Evolutionary conservation across 108 stramenopile species (phyloP).

Genomic region (Fragilaria radians): DNA sequence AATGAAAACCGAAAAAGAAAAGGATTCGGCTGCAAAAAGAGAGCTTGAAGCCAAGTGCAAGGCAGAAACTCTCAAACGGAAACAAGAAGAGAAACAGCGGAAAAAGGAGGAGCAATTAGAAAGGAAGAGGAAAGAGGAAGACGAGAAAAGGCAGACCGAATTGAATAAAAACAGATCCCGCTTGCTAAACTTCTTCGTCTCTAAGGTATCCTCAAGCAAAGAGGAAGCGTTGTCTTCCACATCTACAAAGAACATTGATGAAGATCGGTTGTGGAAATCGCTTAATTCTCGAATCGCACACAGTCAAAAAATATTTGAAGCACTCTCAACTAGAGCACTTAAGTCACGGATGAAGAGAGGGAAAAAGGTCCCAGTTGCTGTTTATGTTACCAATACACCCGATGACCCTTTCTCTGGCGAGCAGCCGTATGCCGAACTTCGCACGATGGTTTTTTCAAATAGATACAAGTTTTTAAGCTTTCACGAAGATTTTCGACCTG

Average conservation of each 20-base stretch:
- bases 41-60: constrained; percentile 24
- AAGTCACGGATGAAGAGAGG: constrained; percentile 24
- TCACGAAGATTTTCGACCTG: constrained; percentile 76
- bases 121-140: constrained; percentile 11
- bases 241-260: not conserved
- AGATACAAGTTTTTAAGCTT: constrained; percentile 78
- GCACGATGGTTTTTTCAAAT: constrained; percentile 54
- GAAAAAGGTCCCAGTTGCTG: constrained; percentile 15
- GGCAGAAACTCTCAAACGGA: constrained; percentile 21
- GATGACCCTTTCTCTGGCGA: constrained; percentile 38
- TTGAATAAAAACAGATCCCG: constrained; percentile 17
- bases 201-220: constrained; percentile 18
- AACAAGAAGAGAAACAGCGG: constrained; percentile 32
- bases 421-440: constrained; percentile 68
- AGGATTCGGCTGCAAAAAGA: constrained; percentile 31
- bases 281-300: constrained; percentile 13
- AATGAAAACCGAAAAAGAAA: constrained; percentile 33
- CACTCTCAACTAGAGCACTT: constrained; percentile 14
- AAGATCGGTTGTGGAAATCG: constrained; percentile 2
- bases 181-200: constrained; percentile 40
- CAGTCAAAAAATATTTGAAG: not conserved
- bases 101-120: constrained; percentile 18
- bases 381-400: constrained; percentile 27
- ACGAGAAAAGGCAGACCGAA: constrained; percentile 7
- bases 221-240: constrained; percentile 6